Evolutionary conservation across 192 early-diverging fungal species (phyloP).

Genomic region (Podila epicladia): DNA sequence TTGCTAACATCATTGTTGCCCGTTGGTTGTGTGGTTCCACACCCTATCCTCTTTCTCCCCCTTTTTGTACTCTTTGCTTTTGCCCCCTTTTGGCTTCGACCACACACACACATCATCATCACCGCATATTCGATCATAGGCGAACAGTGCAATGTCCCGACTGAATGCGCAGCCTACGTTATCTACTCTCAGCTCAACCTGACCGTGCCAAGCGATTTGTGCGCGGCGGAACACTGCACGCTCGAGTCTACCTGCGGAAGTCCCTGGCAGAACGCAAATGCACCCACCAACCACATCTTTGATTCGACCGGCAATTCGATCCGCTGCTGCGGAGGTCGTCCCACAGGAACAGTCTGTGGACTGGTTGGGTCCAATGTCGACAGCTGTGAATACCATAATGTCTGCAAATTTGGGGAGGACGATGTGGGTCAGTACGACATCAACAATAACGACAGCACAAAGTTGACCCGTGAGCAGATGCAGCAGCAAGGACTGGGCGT

Average conservation of each 20-base stretch:
- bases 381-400: conserved; percentile 54
- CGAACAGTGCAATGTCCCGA: conserved; percentile 57
- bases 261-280: conserved; percentile 63
- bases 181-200: conserved; percentile 42
- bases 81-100: neutral
- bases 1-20: neutral
- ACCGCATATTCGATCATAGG: conserved; percentile 8
- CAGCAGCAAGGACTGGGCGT: conserved; percentile 46
- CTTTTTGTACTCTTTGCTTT: neutral
- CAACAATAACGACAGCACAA: conserved; percentile 4
- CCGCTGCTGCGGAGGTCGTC: conserved; percentile 65
- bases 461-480: conserved; percentile 26
- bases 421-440: neutral
- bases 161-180: conserved; percentile 66
- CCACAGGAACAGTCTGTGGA: conserved; percentile 51
- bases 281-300: conserved; percentile 52
- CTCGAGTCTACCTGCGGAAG: conserved; percentile 69
- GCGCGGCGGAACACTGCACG: conserved; percentile 65
- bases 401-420: conserved; percentile 41
- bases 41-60: neutral
- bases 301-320: conserved; percentile 28
- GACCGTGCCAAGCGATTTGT: conserved; percentile 38
- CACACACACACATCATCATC: too few species aligned
- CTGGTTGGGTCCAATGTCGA: conserved; percentile 60
- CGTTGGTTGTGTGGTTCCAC: neutral